Conservation (phyloP, 768 basidiomycete species). For the Podaxis sp. region DNA sequence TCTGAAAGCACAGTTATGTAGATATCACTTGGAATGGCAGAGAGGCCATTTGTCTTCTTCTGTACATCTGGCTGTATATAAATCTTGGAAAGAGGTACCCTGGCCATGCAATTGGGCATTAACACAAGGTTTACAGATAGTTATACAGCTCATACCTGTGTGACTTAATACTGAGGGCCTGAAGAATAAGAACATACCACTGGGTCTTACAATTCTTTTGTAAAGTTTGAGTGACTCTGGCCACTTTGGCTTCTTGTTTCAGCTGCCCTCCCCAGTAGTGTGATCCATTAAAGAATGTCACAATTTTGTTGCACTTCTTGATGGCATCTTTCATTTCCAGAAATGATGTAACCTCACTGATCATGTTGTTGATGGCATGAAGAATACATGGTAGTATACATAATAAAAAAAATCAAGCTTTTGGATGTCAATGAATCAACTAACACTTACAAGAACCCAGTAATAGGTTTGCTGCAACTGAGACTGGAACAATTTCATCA, state of each 20-base stretch:
- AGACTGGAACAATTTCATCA: constrained; percentile 26
- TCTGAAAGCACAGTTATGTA: constrained; percentile 21
- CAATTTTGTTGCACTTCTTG: constrained; percentile 20
- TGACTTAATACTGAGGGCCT: constrained; percentile 20
- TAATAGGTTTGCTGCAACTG: constrained; percentile 19
- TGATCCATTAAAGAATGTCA: constrained; percentile 29
- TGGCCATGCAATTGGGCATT: neutral
- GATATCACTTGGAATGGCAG: constrained; percentile 22
- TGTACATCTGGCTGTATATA: constrained; percentile 13
- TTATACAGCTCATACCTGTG: constrained; percentile 1
- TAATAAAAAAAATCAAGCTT: neutral
- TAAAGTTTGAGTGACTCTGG: constrained; percentile 17
- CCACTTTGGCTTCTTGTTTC: constrained; percentile 12
- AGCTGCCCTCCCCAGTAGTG: constrained; percentile 37
- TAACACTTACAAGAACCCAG: constrained; percentile 24
- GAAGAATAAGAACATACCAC: constrained; percentile 24
- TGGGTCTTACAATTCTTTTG: constrained; percentile 25
- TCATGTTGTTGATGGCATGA: constrained; percentile 28
- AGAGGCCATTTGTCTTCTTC: constrained; percentile 16
- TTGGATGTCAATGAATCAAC: neutral
- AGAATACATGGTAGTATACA: constrained; percentile 26
- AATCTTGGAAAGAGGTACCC: constrained; percentile 1
- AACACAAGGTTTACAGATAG: neutral
- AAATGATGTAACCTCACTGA: constrained; percentile 26
- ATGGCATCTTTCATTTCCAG: constrained; percentile 22